Evolutionary conservation across 176 grass and related monocot species (phyloP).

Genomic region (Zea luxurians): DNA sequence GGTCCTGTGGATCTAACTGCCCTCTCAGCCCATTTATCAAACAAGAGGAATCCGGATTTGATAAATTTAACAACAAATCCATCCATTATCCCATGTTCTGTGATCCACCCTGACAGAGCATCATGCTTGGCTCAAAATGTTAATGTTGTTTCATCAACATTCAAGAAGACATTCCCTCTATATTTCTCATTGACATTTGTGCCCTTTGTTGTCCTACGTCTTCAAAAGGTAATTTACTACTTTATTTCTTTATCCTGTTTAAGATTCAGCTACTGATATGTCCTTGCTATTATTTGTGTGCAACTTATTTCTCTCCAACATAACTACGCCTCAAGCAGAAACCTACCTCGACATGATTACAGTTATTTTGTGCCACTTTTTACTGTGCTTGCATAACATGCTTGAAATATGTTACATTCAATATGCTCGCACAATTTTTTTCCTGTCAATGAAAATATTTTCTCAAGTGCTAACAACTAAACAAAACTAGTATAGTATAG

Average conservation of each 20-base stretch:
- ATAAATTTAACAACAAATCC: slow-evolving; percentile 62
- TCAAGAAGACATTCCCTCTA: slow-evolving; percentile 96
- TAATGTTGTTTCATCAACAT: slow-evolving; percentile 74
- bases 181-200: slow-evolving; percentile 99
- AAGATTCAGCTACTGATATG: slow-evolving; percentile 4
- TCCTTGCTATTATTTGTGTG: slow-evolving; percentile 1
- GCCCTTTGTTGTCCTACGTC: slow-evolving; percentile 89
- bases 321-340: slow-evolving; percentile 24
- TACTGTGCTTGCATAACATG: slow-evolving; percentile 18
- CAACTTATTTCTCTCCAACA: slow-evolving; percentile 22
- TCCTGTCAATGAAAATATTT: slow-evolving; percentile 27
- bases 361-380: slow-evolving; percentile 20
- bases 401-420: slow-evolving; percentile 24
- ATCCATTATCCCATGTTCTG: slow-evolving; percentile 79
- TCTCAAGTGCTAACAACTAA: neutral
- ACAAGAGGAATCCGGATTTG: slow-evolving; percentile 48
- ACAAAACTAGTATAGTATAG: neutral
- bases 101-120: slow-evolving; percentile 84
- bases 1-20: slow-evolving; percentile 68
- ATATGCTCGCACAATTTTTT: slow-evolving; percentile 12
- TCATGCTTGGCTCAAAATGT: slow-evolving; percentile 78
- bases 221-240: slow-evolving; percentile 81
- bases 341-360: slow-evolving; percentile 4
- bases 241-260: slow-evolving; percentile 35
- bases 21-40: slow-evolving; percentile 67